A percentile compares a stretch with the other conserved stretches of the same genome.
Conservation (phyloP, 1,284 basidiomycete genomes). For the Pterulicium gracile region DNA sequence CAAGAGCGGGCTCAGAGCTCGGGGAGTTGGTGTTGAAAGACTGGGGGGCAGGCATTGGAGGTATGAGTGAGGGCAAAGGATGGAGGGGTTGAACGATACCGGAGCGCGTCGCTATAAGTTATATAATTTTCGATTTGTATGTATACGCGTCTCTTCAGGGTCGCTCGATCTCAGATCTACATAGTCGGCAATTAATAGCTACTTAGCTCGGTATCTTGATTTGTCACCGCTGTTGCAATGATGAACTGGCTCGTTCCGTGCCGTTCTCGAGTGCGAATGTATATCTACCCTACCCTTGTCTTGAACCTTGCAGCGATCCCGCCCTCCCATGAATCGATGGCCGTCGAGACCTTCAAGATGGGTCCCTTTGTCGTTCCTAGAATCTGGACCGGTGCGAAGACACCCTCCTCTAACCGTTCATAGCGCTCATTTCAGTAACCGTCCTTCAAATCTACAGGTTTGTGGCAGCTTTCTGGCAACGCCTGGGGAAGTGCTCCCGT, state of each 20-base stretch:
- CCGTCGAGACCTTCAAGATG: slow-evolving; percentile 43
- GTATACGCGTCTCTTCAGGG: too few relatives aligned
- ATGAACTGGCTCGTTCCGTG: too few relatives aligned
- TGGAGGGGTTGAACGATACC: too few relatives aligned
- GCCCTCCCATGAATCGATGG: slow-evolving; percentile 1
- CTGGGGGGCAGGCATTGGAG: slow-evolving; percentile 37
- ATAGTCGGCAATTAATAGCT: too few relatives aligned
- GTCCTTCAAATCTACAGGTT: too few relatives aligned
- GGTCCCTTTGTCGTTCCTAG: slow-evolving; percentile 54
- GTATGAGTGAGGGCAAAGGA: neutral
- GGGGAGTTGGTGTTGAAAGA: slow-evolving; percentile 18
- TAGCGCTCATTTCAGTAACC: too few relatives aligned
- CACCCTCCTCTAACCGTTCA: too few relatives aligned
- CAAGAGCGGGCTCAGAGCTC: slow-evolving; percentile 31
- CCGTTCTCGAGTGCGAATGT: slow-evolving; percentile 10
- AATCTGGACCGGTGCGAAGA: slow-evolving; percentile 59
- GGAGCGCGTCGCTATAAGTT: too few relatives aligned
- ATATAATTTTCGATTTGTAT: too few relatives aligned
- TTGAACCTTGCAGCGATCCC: neutral
- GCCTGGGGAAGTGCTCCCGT: slow-evolving; percentile 74
- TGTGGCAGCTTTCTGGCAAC: slow-evolving; percentile 77
- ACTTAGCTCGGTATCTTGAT: too few relatives aligned
- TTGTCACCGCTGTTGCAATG: too few relatives aligned
- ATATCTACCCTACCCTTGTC: slow-evolving; percentile 4
- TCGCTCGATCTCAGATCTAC: too few relatives aligned